phyloP scores from a whole-genome alignment of 2,329 filamentous ascomycete species.

The Scorias spongiosa region DNA sequence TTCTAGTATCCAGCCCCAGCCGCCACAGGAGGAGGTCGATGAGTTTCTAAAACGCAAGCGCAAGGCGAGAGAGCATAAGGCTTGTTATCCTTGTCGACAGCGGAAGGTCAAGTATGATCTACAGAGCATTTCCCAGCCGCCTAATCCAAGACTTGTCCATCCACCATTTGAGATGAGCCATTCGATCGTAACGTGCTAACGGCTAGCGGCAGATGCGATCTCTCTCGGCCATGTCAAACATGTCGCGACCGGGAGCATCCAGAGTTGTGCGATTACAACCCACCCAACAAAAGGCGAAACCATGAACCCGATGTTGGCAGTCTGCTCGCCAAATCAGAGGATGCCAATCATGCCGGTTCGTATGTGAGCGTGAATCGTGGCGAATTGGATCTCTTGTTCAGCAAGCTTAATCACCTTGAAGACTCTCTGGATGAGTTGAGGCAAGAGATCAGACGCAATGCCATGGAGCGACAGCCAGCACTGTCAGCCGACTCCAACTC shows the following conservation, averaged over 20 bases:
- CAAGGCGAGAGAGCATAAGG: conserved; percentile 37
- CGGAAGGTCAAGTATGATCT: conserved; percentile 20
- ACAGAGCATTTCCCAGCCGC: too few species aligned
- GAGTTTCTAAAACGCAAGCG: conserved; percentile 35
- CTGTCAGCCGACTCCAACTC: not conserved
- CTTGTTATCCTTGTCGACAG: conserved; percentile 35
- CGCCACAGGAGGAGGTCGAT: conserved; percentile 31
- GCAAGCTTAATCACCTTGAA: conserved; percentile 33
- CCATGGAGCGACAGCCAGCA: not conserved
- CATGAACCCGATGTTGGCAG: conserved; percentile 7
- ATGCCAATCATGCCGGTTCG: conserved; percentile 1
- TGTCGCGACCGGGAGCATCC: conserved; percentile 36
- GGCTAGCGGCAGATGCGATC: conserved; percentile 28
- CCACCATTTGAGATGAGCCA: too few species aligned
- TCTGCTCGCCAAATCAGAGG: conserved; percentile 7
- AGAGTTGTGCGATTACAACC: conserved; percentile 31
- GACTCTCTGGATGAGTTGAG: conserved; percentile 30
- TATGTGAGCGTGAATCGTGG: conserved; percentile 18
- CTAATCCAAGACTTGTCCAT: too few species aligned
- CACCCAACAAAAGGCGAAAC: conserved; percentile 22
- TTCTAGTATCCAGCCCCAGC: conserved; percentile 3
- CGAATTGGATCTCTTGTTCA: conserved; percentile 34
- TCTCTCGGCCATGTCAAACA: conserved; percentile 32
- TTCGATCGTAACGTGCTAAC: not conserved
- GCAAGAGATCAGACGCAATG: conserved; percentile 14